A percentile compares a stretch with the other conserved stretches of the same genome.
Conservation (phyloP, 345 rosid species). For the Durio zibethinus region DNA sequence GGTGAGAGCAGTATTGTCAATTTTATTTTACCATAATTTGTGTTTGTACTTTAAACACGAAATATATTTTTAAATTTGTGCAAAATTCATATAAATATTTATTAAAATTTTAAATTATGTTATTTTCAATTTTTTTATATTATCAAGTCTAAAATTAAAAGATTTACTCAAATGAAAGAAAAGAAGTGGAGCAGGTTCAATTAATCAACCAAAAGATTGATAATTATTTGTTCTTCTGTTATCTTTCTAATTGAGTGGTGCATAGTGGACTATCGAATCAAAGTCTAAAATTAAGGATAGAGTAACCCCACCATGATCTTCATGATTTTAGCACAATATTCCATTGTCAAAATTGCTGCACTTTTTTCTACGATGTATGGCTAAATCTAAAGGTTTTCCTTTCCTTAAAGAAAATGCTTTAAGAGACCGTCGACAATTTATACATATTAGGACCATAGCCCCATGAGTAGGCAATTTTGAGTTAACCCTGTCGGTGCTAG, state of each 20-base stretch:
- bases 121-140: too few species aligned
- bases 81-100: too few species aligned
- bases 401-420: neutral
- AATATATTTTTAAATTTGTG: too few species aligned
- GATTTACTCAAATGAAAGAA: too few species aligned
- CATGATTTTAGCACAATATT: neutral
- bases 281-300: neutral
- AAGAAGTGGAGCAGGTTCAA: neutral
- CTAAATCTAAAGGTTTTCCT: neutral
- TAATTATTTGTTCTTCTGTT: neutral
- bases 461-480: too few species aligned
- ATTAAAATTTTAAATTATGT: too few species aligned
- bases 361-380: neutral
- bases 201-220: neutral
- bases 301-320: slow-evolving; percentile 8
- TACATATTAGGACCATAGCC: neutral
- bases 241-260: neutral
- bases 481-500: too few species aligned
- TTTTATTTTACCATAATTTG: too few species aligned
- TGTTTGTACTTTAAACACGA: too few species aligned
- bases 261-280: neutral
- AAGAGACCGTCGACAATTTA: neutral
- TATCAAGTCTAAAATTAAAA: too few species aligned
- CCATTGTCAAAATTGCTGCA: neutral
- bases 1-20: too few species aligned